These are phyloP conservation scores for Cairneyella variabilis DNA, from an alignment of 495 filamentous ascomycete species.

Conservation along the genomic window DNA sequence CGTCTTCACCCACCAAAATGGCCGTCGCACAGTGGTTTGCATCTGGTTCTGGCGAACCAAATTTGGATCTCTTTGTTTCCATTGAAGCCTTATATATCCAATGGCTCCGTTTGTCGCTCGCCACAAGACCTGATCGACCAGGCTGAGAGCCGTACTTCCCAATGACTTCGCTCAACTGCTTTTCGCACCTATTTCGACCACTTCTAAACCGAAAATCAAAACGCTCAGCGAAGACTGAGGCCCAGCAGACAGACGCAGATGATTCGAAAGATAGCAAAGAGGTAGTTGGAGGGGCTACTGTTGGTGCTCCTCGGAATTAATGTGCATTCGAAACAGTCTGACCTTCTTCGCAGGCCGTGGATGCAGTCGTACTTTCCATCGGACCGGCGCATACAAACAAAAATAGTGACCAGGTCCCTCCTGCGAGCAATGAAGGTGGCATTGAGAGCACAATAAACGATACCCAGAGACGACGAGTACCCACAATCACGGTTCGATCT, in stretches of 20 bases:
- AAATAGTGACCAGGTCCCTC: too few species aligned
- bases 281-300: not conserved
- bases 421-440: too few species aligned
- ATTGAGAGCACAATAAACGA: too few species aligned
- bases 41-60: too few species aligned
- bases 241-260: not conserved
- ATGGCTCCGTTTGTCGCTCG: not conserved
- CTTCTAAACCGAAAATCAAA: not conserved
- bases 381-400: not conserved
- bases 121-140: not conserved
- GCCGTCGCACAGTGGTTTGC: too few species aligned
- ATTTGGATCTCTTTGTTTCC: too few species aligned
- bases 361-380: not conserved
- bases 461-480: too few species aligned
- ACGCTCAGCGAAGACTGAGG: not conserved
- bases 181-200: not conserved
- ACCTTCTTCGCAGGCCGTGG: not conserved
- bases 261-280: not conserved
- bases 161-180: not conserved
- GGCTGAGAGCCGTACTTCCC: not conserved
- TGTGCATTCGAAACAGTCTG: not conserved
- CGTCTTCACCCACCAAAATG: not conserved
- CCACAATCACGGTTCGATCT: not conserved
- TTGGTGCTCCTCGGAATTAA: not conserved
- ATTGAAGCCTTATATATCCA: conserved; percentile 2